Evolutionary conservation across 208 protist genomes (phyloP).

Genomic region (Trypanosoma cruzi): DNA sequence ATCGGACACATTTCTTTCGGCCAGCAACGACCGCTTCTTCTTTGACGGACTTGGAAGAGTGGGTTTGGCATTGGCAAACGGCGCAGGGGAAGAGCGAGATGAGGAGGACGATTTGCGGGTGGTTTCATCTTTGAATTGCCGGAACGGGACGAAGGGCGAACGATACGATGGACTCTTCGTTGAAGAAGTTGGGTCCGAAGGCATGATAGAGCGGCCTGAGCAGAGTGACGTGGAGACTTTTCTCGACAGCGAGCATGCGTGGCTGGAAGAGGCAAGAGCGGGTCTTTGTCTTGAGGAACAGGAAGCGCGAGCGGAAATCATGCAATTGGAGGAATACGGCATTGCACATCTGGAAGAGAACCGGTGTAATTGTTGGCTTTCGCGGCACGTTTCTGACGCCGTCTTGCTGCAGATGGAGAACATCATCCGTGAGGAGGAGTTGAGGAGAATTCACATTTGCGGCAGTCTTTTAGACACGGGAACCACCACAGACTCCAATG

Average conservation of each 20-base stretch:
- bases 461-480: neutral
- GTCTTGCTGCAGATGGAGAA: neutral
- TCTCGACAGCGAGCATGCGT: neutral
- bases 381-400: constrained; percentile 1
- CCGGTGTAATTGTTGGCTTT: neutral
- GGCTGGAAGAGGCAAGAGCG: neutral
- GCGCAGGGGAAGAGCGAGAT: neutral
- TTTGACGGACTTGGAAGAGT: neutral
- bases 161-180: neutral
- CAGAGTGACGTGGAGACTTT: neutral
- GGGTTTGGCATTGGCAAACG: neutral
- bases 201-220: neutral
- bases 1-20: neutral
- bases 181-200: neutral
- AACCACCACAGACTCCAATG: neutral
- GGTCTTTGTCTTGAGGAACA: neutral
- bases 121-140: neutral
- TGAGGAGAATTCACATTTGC: neutral
- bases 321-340: constrained; percentile 1
- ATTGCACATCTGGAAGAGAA: neutral
- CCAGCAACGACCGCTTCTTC: neutral
- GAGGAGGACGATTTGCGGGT: neutral
- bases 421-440: constrained; percentile 4
- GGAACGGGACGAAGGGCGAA: neutral
- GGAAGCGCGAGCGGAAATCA: neutral